Base-by-base conservation (phyloP, 164 flowering plant species). In the Magnolia kwangsiensis region DNA sequence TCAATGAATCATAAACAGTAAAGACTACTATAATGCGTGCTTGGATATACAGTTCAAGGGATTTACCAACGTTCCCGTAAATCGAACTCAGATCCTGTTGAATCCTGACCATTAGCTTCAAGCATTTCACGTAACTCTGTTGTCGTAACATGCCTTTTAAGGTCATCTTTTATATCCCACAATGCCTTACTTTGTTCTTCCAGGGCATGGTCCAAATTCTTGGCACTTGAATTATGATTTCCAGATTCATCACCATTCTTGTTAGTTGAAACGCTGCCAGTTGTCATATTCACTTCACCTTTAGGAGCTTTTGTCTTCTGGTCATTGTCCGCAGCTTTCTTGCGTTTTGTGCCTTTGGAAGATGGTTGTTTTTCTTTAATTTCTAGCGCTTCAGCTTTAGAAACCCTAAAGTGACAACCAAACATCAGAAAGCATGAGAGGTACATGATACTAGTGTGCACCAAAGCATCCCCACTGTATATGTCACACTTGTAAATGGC, bases 91-190 rank as follows among this genome's bases (percentile, higher is more conserved):
- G 98, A 94, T 77, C 98, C 98, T 31, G 87, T 63, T 73, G 96
- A 85, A 77, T 87, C 89, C 83, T 93, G 98, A 63, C 64, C 85
- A 86, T 94, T 94, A 18, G 82, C 86, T 81, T 91, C 97, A 85
- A 96, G 98, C 98, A 94, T 96, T 81, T 88, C 89, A 27, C 94
- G 91, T 85, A 96, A 66, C 85, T 94, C 96, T 45, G 84, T 69
- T 21, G 87, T 80, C 37, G 91, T 84, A n/a, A 94, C 98, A 83
- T 93, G 87, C 80, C 86, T 90, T 78, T 90, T 91, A 24, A 96
- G 89, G 72, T 92, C 88, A 85, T 92, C 98, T 86, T 94, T 94
- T 51, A 94, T 77, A 69, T 86, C 87, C 98, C 99, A 96, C 10
- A 94, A 72, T 65, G 80, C 87, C 81, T 85, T 94, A 31, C 80